Evolutionary conservation across 2,329 filamentous ascomycete genomes (phyloP).

Genomic region (Trichoderma endophyticum): DNA sequence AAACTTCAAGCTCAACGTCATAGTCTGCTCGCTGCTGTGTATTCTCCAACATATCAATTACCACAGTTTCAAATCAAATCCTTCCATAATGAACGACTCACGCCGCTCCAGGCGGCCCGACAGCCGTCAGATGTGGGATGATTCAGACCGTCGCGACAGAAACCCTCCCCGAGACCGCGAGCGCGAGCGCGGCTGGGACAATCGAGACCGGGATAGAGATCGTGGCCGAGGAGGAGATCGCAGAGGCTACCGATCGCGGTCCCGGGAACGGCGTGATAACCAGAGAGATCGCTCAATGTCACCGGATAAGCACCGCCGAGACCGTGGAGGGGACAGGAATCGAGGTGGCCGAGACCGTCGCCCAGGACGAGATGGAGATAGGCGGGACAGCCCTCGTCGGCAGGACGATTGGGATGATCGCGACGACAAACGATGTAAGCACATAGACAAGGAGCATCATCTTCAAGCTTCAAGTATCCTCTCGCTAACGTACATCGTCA

Average conservation of each 20-base stretch:
- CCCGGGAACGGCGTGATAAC: constrained; percentile 29
- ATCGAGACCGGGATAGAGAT: constrained; percentile 27
- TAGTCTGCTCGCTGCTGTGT: background rate
- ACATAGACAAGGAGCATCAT: background rate
- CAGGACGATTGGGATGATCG: constrained; percentile 26
- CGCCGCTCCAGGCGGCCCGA: constrained; percentile 42
- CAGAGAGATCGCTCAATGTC: constrained; percentile 39
- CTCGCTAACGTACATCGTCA: background rate
- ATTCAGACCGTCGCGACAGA: constrained; percentile 42
- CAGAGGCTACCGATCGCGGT: constrained; percentile 29
- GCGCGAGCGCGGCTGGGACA: constrained; percentile 23
- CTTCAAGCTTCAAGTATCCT: too few relatives aligned
- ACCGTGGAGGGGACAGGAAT: constrained; percentile 38
- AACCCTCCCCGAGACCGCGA: constrained; percentile 28
- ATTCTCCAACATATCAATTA: background rate
- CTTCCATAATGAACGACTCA: constrained; percentile 32
- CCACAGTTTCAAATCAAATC: background rate
- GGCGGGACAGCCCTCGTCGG: constrained; percentile 34
- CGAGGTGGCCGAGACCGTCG: constrained; percentile 32
- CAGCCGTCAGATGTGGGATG: constrained; percentile 61
- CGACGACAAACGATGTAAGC: constrained; percentile 27
- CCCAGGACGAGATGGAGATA: constrained; percentile 22
- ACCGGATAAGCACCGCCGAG: constrained; percentile 36
- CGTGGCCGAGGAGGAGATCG: constrained; percentile 21
- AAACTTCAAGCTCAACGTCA: background rate